These are phyloP conservation scores for Claviceps sp. DNA, from an alignment of 2,329 filamentous ascomycete species.

Conservation along the genomic window DNA sequence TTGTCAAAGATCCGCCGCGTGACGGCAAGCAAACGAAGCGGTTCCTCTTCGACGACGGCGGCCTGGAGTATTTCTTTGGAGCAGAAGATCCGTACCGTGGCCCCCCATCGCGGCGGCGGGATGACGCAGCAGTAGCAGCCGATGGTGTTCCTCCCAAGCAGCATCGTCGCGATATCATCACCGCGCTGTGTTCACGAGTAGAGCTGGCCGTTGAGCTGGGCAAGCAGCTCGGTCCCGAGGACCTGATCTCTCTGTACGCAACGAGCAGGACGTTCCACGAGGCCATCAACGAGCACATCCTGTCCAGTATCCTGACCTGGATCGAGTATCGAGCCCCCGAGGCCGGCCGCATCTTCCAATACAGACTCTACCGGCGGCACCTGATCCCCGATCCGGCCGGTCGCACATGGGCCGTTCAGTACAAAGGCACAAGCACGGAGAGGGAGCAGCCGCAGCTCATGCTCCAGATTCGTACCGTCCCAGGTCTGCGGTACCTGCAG, in stretches of 20 bases:
- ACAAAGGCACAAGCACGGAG: conserved; percentile 1
- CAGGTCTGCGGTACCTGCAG: conserved; percentile 52
- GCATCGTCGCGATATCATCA: conserved; percentile 28
- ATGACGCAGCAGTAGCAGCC: not conserved
- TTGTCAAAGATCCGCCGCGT: conserved; percentile 5
- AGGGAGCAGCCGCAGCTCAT: conserved; percentile 5
- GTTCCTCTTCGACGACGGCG: conserved; percentile 17
- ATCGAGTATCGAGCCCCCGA: conserved; percentile 39
- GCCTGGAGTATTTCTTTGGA: conserved; percentile 16
- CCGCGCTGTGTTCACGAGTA: conserved; percentile 27
- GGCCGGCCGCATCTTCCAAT: conserved; percentile 45
- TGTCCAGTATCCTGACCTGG: conserved; percentile 43
- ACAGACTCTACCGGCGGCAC: conserved; percentile 41
- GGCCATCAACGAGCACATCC: conserved; percentile 44
- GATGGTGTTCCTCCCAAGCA: conserved; percentile 7
- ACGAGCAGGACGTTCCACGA: conserved; percentile 49
- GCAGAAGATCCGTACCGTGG: conserved; percentile 16
- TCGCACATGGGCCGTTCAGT: conserved; percentile 22
- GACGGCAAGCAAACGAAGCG: conserved; percentile 11
- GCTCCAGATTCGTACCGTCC: conserved; percentile 35
- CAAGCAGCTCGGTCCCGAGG: conserved; percentile 36
- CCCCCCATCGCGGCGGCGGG: not conserved
- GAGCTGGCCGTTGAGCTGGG: conserved; percentile 43
- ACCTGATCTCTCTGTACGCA: conserved; percentile 51
- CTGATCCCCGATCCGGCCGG: conserved; percentile 47